A percentile compares a stretch with the other conserved stretches of the same genome.
phyloP scores from a whole-genome alignment of 2,329 filamentous ascomycete species.

The Penicillium paneum region DNA sequence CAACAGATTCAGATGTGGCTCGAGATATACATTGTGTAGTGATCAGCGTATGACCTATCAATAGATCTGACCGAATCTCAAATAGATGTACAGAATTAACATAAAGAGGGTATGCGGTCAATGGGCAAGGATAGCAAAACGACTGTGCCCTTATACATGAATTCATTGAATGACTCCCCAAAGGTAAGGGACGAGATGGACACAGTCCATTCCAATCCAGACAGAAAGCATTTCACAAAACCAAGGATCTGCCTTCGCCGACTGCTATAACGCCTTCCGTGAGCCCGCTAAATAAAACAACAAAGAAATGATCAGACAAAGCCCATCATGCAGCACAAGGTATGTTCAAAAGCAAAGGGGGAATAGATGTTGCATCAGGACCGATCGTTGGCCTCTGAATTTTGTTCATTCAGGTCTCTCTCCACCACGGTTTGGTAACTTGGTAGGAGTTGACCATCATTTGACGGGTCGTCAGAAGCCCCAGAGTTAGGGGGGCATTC shows the following conservation, averaged over 20 bases:
- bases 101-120: constrained; percentile 2
- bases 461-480: neutral
- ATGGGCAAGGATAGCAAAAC: constrained; percentile 2
- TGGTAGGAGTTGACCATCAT: constrained; percentile 12
- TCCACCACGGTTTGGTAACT: constrained; percentile 22
- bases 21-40: neutral
- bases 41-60: neutral
- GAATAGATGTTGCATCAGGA: constrained; percentile 2
- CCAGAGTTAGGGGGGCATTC: constrained; percentile 12
- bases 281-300: constrained; percentile 21
- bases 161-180: constrained; percentile 8
- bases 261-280: constrained; percentile 24
- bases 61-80: neutral
- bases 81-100: neutral
- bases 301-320: constrained; percentile 15
- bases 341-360: constrained; percentile 15
- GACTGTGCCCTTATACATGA: constrained; percentile 15
- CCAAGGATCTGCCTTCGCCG: constrained; percentile 11
- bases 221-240: constrained; percentile 3
- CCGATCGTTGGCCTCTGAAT: constrained; percentile 3
- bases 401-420: constrained; percentile 7
- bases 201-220: neutral
- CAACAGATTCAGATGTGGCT: neutral
- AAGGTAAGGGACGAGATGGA: constrained; percentile 1
- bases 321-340: neutral